These are phyloP conservation scores for Talaromyces ruber DNA, from an alignment of 495 filamentous ascomycete species.

Conservation along the genomic window DNA sequence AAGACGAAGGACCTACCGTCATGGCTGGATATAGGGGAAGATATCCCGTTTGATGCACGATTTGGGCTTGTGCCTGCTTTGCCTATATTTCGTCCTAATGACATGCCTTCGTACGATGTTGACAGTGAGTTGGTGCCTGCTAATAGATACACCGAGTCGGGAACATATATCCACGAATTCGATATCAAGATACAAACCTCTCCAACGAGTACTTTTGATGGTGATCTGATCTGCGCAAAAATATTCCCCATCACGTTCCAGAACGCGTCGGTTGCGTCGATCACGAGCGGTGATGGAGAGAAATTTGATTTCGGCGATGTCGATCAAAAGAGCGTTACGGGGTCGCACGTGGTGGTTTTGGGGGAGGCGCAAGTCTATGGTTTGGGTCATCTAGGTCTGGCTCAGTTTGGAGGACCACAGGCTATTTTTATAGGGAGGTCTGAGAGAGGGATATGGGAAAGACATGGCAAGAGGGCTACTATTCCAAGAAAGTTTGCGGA, in stretches of 20 bases:
- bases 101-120: background rate
- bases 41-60: background rate
- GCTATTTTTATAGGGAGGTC: constrained; percentile 2
- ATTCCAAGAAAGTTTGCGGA: background rate
- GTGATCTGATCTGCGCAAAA: constrained; percentile 1
- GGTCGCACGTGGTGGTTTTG: background rate
- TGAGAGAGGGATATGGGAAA: background rate
- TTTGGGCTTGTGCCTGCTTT: constrained; percentile 3
- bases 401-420: background rate
- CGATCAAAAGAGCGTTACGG: background rate
- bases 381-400: background rate
- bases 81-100: constrained; percentile 3
- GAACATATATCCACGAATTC: background rate
- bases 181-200: constrained; percentile 6
- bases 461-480: background rate
- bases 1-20: background rate
- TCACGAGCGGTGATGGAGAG: background rate
- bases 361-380: constrained; percentile 2
- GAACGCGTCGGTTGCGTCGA: background rate
- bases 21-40: constrained; percentile 3
- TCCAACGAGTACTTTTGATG: background rate
- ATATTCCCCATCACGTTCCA: background rate
- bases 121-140: background rate
- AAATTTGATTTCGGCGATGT: background rate
- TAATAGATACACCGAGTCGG: background rate